Conservation (phyloP, 2,329 filamentous ascomycete genomes). For the Aspergillus ochraceoroseus region DNA sequence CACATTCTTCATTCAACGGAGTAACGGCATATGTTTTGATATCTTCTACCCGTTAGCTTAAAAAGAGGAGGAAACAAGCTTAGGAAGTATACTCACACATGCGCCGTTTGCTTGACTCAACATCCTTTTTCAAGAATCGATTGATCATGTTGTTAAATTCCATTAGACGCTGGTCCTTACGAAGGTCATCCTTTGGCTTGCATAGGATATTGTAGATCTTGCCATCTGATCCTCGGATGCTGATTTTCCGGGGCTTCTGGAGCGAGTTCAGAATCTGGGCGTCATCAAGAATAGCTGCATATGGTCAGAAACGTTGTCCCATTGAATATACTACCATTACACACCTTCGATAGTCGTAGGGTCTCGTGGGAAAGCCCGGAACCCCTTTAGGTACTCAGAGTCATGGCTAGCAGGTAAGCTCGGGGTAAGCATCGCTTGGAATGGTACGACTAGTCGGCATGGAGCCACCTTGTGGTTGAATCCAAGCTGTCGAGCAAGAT, state of each 20-base stretch:
- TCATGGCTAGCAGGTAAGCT: slow-evolving; percentile 70
- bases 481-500: slow-evolving; percentile 68
- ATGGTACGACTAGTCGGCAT: slow-evolving; percentile 79
- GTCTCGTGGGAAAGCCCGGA: slow-evolving; percentile 83
- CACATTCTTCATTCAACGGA: slow-evolving; percentile 94
- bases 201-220: slow-evolving; percentile 83
- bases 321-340: slow-evolving; percentile 1
- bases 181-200: slow-evolving; percentile 96
- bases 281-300: slow-evolving; percentile 68
- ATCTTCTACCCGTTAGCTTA: slow-evolving; percentile 39
- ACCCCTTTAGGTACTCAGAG: slow-evolving; percentile 60
- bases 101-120: slow-evolving; percentile 82
- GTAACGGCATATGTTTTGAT: slow-evolving; percentile 98
- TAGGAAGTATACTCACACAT: slow-evolving; percentile 51
- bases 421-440: slow-evolving; percentile 77
- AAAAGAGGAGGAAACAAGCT: slow-evolving; percentile 5
- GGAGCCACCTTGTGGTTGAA: slow-evolving; percentile 82
- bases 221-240: slow-evolving; percentile 82
- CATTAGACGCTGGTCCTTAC: slow-evolving; percentile 97
- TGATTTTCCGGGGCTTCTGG: slow-evolving; percentile 86
- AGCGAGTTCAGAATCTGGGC: slow-evolving; percentile 86
- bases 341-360: slow-evolving; percentile 68
- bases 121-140: slow-evolving; percentile 81
- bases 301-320: slow-evolving; percentile 17
- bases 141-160: slow-evolving; percentile 99